A percentile compares a stretch with the other conserved stretches of the same genome.
phyloP scores from a whole-genome alignment of 257 asterid species.

The Asclepias syriaca region DNA sequence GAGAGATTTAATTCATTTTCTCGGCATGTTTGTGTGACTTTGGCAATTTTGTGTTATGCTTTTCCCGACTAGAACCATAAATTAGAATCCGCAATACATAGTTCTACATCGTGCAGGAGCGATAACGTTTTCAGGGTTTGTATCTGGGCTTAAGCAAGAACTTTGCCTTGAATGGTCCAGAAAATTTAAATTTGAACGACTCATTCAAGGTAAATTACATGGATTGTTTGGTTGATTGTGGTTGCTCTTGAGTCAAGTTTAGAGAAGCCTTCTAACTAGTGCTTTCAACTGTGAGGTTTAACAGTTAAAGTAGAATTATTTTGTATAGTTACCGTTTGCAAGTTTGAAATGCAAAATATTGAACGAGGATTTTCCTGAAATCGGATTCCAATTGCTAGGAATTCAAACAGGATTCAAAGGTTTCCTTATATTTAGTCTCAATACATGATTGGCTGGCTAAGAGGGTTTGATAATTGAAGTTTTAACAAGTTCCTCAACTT shows the following conservation, averaged over 20 bases:
- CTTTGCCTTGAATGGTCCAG: slow-evolving; percentile 61
- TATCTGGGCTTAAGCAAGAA: too few species aligned
- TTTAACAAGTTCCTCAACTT: neutral
- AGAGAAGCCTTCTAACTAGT: neutral
- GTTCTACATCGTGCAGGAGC: too few species aligned
- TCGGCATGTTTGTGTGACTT: neutral
- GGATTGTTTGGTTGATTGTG: too few species aligned
- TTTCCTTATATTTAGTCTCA: neutral
- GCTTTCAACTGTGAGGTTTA: neutral
- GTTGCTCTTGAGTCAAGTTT: slow-evolving; percentile 9
- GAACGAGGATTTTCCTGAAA: too few species aligned
- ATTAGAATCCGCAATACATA: neutral
- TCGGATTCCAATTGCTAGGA: neutral
- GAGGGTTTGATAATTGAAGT: neutral
- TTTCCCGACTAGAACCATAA: too few species aligned
- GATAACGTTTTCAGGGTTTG: too few species aligned
- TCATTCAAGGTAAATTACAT: slow-evolving; percentile 63
- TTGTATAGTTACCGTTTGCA: neutral
- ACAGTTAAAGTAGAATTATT: too few species aligned
- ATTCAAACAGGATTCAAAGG: neutral
- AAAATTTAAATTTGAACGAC: slow-evolving; percentile 55
- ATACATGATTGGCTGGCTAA: neutral
- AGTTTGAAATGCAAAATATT: neutral
- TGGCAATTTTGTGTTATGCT: neutral
- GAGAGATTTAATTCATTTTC: neutral